Evolutionary conservation across 352 stramenopile genomes (phyloP).

Genomic region (Elongisporangium prolatum): DNA sequence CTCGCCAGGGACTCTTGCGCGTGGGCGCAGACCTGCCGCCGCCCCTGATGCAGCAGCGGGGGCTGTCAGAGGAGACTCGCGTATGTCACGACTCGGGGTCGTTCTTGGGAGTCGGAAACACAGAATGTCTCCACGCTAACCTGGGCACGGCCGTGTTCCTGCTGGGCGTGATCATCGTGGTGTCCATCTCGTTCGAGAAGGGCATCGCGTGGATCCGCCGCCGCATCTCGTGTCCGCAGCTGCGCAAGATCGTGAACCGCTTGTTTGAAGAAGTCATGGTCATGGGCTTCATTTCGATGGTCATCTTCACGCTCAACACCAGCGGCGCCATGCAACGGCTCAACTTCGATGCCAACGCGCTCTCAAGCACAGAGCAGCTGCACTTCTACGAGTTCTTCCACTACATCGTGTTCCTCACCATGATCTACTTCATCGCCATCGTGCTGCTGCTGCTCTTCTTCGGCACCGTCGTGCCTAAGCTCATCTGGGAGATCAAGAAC

Average conservation of each 20-base stretch:
- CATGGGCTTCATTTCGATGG: constrained; percentile 85
- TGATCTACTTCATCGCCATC: constrained; percentile 89
- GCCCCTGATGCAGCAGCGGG: neutral
- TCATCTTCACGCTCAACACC: constrained; percentile 87
- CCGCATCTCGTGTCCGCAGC: constrained; percentile 69
- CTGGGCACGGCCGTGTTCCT: constrained; percentile 70
- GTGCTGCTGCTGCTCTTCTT: constrained; percentile 80
- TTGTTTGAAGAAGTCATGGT: constrained; percentile 89
- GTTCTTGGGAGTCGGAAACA: constrained; percentile 82
- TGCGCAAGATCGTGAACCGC: constrained; percentile 78
- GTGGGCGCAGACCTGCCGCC: neutral
- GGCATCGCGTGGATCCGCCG: constrained; percentile 42
- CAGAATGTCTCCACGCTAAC: constrained; percentile 70
- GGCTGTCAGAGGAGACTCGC: neutral
- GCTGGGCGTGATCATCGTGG: constrained; percentile 65
- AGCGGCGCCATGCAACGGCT: constrained; percentile 54
- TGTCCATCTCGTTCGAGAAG: constrained; percentile 64
- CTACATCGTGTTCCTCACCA: constrained; percentile 87
- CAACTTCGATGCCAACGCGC: constrained; percentile 35
- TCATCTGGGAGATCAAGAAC: constrained; percentile 63
- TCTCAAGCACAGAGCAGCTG: constrained; percentile 59
- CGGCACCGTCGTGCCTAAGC: constrained; percentile 74
- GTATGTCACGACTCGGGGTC: constrained; percentile 46
- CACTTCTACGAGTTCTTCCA: constrained; percentile 90
- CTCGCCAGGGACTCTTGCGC: neutral